phyloP scores from a whole-genome alignment of 805 yeast genomes.

The Ogataea naganishii region DNA sequence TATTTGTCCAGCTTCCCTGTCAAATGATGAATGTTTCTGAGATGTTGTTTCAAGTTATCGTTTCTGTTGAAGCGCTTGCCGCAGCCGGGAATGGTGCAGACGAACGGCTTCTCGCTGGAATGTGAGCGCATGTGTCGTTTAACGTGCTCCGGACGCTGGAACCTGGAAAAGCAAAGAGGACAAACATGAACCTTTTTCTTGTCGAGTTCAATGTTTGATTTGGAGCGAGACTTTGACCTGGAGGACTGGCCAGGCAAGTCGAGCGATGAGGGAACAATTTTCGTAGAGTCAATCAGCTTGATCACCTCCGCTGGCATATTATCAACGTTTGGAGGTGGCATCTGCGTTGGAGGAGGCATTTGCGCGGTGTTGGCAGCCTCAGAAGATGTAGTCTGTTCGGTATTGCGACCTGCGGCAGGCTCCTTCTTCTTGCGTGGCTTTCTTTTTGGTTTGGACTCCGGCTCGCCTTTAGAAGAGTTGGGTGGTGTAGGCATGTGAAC shows the following conservation, averaged over 20 bases:
- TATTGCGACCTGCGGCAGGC: neutral
- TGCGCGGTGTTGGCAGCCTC: neutral
- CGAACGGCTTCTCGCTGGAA: slow-evolving; percentile 48
- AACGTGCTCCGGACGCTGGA: slow-evolving; percentile 68
- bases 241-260: slow-evolving; percentile 26
- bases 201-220: slow-evolving; percentile 19
- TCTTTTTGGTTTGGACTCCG: slow-evolving; percentile 4
- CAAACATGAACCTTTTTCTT: slow-evolving; percentile 55
- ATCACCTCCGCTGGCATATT: no score
- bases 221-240: slow-evolving; percentile 24
- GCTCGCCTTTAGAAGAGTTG: neutral
- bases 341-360: neutral
- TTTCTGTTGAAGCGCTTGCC: slow-evolving; percentile 50
- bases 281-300: no score
- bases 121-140: slow-evolving; percentile 54
- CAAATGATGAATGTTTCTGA: slow-evolving; percentile 51
- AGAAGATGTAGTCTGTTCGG: neutral
- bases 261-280: no score
- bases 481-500: neutral
- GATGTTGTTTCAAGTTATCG: slow-evolving; percentile 52
- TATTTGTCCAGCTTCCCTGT: no score
- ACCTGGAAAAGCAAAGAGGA: slow-evolving; percentile 52
- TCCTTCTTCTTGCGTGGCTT: slow-evolving; percentile 13
- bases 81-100: slow-evolving; percentile 42
- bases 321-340: slow-evolving; percentile 1